These are phyloP conservation scores for Backusella tarrabulga DNA, from an alignment of 192 early-diverging fungal genomes.

Conservation along the genomic window DNA sequence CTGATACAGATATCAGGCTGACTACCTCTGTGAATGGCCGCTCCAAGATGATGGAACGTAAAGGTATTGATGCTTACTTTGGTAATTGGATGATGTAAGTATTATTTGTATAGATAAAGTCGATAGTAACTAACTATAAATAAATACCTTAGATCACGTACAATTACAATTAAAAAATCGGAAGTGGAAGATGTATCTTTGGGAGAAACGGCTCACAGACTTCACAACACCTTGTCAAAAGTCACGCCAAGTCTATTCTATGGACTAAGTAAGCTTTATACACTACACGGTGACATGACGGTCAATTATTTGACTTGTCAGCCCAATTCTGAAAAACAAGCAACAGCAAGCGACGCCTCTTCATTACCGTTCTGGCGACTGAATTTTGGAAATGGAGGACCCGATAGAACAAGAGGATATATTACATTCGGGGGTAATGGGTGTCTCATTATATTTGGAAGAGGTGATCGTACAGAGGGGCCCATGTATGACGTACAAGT, in stretches of 20 bases:
- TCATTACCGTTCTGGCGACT: conserved; percentile 23
- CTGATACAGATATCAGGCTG: conserved; percentile 10
- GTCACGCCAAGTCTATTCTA: conserved; percentile 18
- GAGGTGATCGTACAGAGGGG: conserved; percentile 2
- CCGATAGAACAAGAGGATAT: conserved; percentile 29
- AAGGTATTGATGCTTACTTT: conserved; percentile 28
- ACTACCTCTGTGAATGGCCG: conserved; percentile 23
- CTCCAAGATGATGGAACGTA: conserved; percentile 10
- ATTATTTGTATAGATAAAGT: background rate
- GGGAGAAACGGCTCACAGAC: background rate
- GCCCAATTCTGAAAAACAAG: conserved; percentile 13
- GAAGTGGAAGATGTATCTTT: background rate
- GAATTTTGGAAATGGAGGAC: conserved; percentile 26
- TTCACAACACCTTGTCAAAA: background rate
- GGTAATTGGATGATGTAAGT: conserved; percentile 34
- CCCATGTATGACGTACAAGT: conserved; percentile 27
- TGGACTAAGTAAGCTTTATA: conserved; percentile 25
- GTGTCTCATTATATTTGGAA: conserved; percentile 26
- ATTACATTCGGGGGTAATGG: conserved; percentile 34
- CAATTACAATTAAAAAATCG: background rate
- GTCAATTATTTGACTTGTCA: conserved; percentile 28
- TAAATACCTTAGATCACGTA: background rate
- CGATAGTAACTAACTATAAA: too few species aligned
- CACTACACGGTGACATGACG: conserved; percentile 31
- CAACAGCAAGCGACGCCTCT: conserved; percentile 21